Evolutionary conservation across 768 basidiomycete species (phyloP), one percentile per base, ranked within the genome.

Genomic region (Boletus tomentosulus): DNA sequence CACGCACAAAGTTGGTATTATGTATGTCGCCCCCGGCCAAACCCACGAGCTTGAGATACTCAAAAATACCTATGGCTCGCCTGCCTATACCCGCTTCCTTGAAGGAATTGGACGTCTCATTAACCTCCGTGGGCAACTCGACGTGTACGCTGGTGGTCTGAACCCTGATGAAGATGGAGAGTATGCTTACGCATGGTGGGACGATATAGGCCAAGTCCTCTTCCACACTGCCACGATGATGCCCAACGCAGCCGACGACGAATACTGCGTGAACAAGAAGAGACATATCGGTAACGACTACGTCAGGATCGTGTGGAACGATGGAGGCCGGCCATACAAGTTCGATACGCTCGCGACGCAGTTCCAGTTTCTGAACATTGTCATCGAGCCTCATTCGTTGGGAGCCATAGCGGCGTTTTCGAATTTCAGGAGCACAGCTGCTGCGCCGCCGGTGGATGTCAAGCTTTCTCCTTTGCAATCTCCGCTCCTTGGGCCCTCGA

Each of bases 101-200:
- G 86, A 91, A 60, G 88, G 92, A 5, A 78, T 99, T 13, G 97
- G 96, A 1, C 75, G 88, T 46, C 76, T 98, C 53, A 91, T 98
- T 67, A 84, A 89, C 59, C 75, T 98, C 19, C 85, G 92, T 16
- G 92, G 91, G 10, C 93, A 96, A 68, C 78, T 87, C 10, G 94
- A 96, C 65, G 85, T 98, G 16, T 97, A 95, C 68, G 89, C 89
- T 3, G 97, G 95, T 8, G 92, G 93, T 4, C 78, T 98, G 25
- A 87, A 93, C 64, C 84, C 92, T 8, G 90, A 93, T 56, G 83
- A 89, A 62, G 94, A 99, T 64, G 97, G 97, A 13, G 89, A 94
- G 70, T 97, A 95, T 65, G 92, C 96, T 0, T 98, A 98, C 66
- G 93, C 95, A 0, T 99, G 96, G 95, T 97, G 95, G 92, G 94